Evolutionary conservation across 495 filamentous ascomycete species (phyloP).

Genomic region (Clavariopsis aquatica): DNA sequence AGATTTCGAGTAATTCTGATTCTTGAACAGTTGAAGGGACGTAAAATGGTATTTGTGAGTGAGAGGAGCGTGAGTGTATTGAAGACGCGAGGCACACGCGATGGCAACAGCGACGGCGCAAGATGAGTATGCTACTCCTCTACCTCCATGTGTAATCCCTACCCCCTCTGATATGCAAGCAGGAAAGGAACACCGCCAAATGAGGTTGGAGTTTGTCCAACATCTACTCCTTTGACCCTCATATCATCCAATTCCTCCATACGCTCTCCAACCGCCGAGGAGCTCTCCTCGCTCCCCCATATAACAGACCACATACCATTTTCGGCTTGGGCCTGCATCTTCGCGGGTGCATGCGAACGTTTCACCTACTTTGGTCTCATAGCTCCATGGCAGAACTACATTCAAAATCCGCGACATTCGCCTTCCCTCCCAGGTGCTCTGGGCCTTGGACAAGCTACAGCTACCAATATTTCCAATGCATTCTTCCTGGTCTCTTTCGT

Average conservation of each 20-base stretch:
- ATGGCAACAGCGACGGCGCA: no score
- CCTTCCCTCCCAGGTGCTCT: conserved; percentile 5
- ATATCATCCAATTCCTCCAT: background rate
- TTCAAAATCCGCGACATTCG: conserved; percentile 1
- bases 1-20: no score
- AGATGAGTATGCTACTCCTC: no score
- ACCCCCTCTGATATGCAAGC: background rate
- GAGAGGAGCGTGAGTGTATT: no score
- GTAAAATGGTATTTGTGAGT: no score
- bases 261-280: background rate
- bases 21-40: no score
- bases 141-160: background rate
- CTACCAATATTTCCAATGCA: conserved; percentile 12
- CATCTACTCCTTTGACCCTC: no score
- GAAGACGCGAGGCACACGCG: no score
- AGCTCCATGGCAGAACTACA: conserved; percentile 20
- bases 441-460: conserved; percentile 6
- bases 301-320: conserved; percentile 8
- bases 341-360: conserved; percentile 14
- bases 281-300: background rate
- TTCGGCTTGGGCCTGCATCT: conserved; percentile 5
- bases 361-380: conserved; percentile 20
- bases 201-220: no score
- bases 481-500: conserved; percentile 41
- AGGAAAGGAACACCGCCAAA: background rate